Evolutionary conservation across 2,329 filamentous ascomycete species (phyloP).

Genomic region (Juglanconis juglandina): DNA sequence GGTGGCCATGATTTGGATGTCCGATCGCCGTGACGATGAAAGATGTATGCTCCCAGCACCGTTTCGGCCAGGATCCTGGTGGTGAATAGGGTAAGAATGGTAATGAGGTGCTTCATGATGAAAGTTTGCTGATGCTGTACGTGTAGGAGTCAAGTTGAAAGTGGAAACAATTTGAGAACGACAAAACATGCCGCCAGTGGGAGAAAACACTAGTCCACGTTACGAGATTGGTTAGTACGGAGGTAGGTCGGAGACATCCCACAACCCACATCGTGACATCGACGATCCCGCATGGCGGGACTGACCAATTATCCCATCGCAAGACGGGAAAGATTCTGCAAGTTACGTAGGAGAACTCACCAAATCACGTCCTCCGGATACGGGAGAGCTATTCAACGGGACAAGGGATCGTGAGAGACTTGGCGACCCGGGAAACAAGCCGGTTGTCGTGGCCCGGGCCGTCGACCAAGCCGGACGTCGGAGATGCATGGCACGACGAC

Average conservation of each 20-base stretch:
- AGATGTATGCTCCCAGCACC: constrained; percentile 79
- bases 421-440: no score
- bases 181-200: background rate
- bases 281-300: background rate
- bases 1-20: constrained; percentile 73
- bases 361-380: no score
- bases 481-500: background rate
- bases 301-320: no score
- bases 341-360: no score
- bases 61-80: constrained; percentile 51
- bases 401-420: no score
- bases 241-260: background rate
- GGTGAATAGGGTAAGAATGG: constrained; percentile 37
- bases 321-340: no score
- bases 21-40: constrained; percentile 85
- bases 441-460: no score
- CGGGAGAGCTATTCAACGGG: no score
- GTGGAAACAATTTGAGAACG: background rate
- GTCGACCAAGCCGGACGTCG: no score
- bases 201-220: background rate
- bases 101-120: constrained; percentile 35
- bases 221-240: background rate
- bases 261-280: background rate
- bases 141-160: background rate
- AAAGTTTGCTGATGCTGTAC: background rate